A percentile compares a stretch with the other conserved stretches of the same genome.
Conservation (phyloP, 305 asterid species). For the Lippia alba region DNA sequence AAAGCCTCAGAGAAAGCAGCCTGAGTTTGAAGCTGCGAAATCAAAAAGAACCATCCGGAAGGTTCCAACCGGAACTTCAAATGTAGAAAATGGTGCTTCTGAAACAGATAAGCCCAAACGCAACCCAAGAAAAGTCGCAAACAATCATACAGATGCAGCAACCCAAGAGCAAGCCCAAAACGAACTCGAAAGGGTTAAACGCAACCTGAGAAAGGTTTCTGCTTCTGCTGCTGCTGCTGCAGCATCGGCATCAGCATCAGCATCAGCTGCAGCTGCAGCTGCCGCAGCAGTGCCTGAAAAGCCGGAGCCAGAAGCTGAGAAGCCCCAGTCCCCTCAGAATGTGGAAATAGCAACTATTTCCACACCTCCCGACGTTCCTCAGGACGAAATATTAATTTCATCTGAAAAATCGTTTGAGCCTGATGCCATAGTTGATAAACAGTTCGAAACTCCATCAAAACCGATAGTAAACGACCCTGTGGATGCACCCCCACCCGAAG, state of each 20-base stretch:
- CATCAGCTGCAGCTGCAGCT: constrained; percentile 5
- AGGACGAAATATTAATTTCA: constrained; percentile 41
- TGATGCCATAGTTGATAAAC: constrained; percentile 40
- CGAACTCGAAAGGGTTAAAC: constrained; percentile 89
- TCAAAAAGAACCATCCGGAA: constrained; percentile 71
- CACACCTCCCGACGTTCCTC: constrained; percentile 46
- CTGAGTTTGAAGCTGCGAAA: constrained; percentile 61
- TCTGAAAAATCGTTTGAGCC: constrained; percentile 45
- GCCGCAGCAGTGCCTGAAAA: constrained; percentile 15
- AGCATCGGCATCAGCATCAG: constrained; percentile 34
- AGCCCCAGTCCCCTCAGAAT: constrained; percentile 48
- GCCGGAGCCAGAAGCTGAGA: constrained; percentile 47
- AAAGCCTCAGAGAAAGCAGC: constrained; percentile 69
- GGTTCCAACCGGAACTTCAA: constrained; percentile 44
- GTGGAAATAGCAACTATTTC: constrained; percentile 41
- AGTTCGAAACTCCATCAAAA: constrained; percentile 46
- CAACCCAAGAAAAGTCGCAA: constrained; percentile 52
- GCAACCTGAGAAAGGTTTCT: constrained; percentile 79
- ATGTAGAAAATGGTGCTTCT: constrained; percentile 57
- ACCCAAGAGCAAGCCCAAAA: constrained; percentile 69
- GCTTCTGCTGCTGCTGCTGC: constrained; percentile 68
- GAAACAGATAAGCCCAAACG: constrained; percentile 74
- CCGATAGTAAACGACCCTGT: constrained; percentile 55
- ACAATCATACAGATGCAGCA: constrained; percentile 55
- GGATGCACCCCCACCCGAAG: constrained; percentile 27